Base-by-base conservation (phyloP, 352 stramenopile species). In the Discostella stelligera region DNA sequence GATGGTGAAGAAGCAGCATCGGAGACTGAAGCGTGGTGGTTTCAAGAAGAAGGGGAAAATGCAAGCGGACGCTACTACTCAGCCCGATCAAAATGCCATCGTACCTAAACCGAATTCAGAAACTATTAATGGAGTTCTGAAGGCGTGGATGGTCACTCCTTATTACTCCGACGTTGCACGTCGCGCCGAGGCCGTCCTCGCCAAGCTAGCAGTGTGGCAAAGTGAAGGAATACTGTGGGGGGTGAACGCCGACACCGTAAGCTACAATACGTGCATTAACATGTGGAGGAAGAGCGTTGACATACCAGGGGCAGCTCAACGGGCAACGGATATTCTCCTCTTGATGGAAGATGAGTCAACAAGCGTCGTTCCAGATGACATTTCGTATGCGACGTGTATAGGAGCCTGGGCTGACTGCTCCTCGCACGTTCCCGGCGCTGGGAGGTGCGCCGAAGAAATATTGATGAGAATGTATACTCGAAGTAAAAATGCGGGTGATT, bases 271-370 rank as follows among this genome's bases (percentile, higher is more conserved):
- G 27, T 77, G 68, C 52, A 85, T 85, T 7, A 71, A 70, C 60
- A 72, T 63, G 11, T 85, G 72, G 71, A 74, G 76, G 37, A 44
- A 78, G 39, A 77, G 66, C 41, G 64, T 32, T 7, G 52, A 58
- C 44, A 67, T 80, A 53, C 46, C 65, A 32, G 61, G 63, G 0
- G 53, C 63, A 20, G 77, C 61, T 5, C 49, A 80, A 52, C 69
- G 74, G 41, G 79, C 81, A 21, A 76, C 81, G 18, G 68, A 77
- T n/a, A 82, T 90, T 32, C 65, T 90, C 3, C 49, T 56, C 14
- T 58, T 87, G 41, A 84, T 90, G 71, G 79, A 90, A 68, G 41
- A 75, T 0, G 54, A 78, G n/a, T 72, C 49, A 10, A 74, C 65
- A 3, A 53, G 46, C 4, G 48, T 80, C 10, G 14, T 14, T 18